phyloP scores from a whole-genome alignment of 1,284 basidiomycete species.

The Singerocomus rubriflavus region DNA sequence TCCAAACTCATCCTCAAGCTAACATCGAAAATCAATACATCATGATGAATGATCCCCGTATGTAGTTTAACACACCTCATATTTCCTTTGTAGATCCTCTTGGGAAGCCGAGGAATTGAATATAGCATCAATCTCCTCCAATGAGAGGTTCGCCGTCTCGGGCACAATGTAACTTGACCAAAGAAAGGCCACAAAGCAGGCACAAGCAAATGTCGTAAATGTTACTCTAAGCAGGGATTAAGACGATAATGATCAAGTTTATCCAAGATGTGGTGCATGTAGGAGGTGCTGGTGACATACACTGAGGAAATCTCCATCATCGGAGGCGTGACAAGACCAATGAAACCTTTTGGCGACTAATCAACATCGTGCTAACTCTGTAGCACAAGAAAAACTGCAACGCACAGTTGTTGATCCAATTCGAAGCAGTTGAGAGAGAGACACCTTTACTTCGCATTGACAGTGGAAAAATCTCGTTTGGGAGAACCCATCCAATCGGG shows the following conservation, averaged over 20 bases:
- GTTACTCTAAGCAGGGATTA: conserved; percentile 46
- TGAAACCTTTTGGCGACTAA: conserved; percentile 52
- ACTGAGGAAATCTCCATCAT: conserved; percentile 61
- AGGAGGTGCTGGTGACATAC: conserved; percentile 32
- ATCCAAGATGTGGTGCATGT: neutral
- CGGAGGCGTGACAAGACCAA: conserved; percentile 76
- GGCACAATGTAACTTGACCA: conserved; percentile 70
- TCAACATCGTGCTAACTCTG: conserved; percentile 8
- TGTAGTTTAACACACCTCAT: conserved; percentile 15
- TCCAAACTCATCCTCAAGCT: conserved; percentile 42
- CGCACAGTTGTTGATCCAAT: conserved; percentile 80
- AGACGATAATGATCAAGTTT: neutral
- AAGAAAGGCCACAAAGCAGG: conserved; percentile 62
- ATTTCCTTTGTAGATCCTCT: conserved; percentile 41
- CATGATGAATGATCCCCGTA: neutral
- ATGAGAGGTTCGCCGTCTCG: conserved; percentile 71
- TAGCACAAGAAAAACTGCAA: conserved; percentile 5
- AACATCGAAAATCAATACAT: conserved; percentile 8
- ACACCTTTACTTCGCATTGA: conserved; percentile 84
- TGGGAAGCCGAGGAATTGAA: conserved; percentile 57
- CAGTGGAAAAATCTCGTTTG: conserved; percentile 83
- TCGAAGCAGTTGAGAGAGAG: conserved; percentile 78
- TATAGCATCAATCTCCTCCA: conserved; percentile 74
- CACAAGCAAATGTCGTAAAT: conserved; percentile 62
- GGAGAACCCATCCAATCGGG: conserved; percentile 82